Evolutionary conservation across 2,329 filamentous ascomycete species (phyloP), one percentile per base, ranked within the genome.

Genomic region (Sclerotinia spermophila): DNA sequence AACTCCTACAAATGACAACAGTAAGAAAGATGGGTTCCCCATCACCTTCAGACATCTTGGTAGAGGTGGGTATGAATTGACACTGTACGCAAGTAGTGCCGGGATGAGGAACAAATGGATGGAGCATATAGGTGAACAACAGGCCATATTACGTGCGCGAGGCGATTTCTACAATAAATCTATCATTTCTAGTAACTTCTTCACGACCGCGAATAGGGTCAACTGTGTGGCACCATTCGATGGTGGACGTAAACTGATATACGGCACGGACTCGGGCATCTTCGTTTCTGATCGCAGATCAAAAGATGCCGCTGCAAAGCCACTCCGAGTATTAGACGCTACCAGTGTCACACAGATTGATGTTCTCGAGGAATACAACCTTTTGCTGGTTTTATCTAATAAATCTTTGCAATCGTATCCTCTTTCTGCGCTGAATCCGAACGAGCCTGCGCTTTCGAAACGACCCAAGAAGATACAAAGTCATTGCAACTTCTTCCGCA

Each of bases 401-500:
- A 97, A 97, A 82, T 95, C 94, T 0, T 86, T 98, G 15, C 90
- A 93, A 76, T 97, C 95, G 11, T 98, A 96, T 82, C 89, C 93
- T 1, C 85, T 97, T 67, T 91, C 95, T 73, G 94, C 93, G 21
- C 85, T 99, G 70, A 95, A 97, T 77, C 87, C 91, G 3, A 91
- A 91, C 73, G 94, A 98, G 78, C 90, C 90, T 67, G 87, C 92
- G 45, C 84, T 94, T 70, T 89, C 89, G 24, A 97, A 96, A 81
- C 89, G 94, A 56, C 93, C 94, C 13, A 95, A 96, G 84, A 97
- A 97, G 85, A 98, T 99, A 74, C 92, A 94, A 81, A 97, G 92
- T 77, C 94, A 97, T 82, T 96, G 95, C 81, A 97, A 95, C 81
- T 99, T 98, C 84, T 99, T 99, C 89, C 97, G 96, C 82, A 92